Base-by-base conservation (phyloP, 805 yeast species). In the Myxozyma neglecta region DNA sequence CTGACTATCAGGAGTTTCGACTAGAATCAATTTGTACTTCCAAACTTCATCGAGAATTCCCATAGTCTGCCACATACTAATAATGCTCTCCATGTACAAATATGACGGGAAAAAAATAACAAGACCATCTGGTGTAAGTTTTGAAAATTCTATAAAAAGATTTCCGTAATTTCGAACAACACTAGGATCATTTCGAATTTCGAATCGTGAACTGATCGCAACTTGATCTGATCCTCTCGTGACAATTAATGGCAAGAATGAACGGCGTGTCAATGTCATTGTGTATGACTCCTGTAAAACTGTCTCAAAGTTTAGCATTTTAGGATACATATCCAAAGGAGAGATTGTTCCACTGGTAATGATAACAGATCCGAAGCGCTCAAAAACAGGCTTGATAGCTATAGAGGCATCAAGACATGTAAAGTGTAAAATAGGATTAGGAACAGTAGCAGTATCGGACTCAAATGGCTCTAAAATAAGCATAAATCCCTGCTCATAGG, bases 191-290 rank as follows among this genome's bases (percentile, higher is more conserved):
- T 94, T 94, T 74, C 99, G 81, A 64, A 94, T 94, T 76, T 94
- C 97, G 74, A 94, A 94, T 71, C 97, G 83, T 0, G 99, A 93
- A 1, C 97, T 89, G 14, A 94, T 93, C 0, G 97, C 93, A 16
- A 94, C 98, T 75, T 94, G 99, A 75, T 94, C 99, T 0, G 97
- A 89, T 0, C 99, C 99, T 73, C 96, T 93, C 0, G 99, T 93
- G 10, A 94, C 96, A 68, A 94, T 87, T 87, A 94, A 83, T 10
- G 99, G 99, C 70, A 94, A 80, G 74, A 94, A 94, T 0, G 98
- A 89, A 65, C 96, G 79, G 69, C 96, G 83, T 2, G 96, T 91
- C 67, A 94, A 81, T 0, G 99, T 90, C 97, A 94, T 94, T 1
- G 97, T 85, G 72, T 94, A 94, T 0, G 97, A 92, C 72, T 91